phyloP scores from a whole-genome alignment of 495 filamentous ascomycete species.

The Xylaria scruposa region DNA sequence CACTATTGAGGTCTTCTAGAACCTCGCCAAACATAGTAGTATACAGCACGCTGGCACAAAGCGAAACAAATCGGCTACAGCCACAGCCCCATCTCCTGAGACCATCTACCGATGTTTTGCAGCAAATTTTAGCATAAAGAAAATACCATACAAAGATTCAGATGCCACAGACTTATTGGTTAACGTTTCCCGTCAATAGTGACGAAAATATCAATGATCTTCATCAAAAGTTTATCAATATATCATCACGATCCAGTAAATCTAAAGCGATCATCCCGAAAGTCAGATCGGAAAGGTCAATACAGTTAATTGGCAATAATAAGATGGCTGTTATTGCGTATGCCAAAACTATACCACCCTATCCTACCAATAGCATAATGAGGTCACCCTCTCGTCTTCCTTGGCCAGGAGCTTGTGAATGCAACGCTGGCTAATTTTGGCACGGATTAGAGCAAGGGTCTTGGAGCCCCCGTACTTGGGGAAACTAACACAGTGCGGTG shows the following conservation, averaged over 20 bases:
- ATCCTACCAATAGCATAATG: slow-evolving; percentile 15
- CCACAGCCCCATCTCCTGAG: neutral
- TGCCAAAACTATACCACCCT: slow-evolving; percentile 4
- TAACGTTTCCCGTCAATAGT: neutral
- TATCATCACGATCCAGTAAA: slow-evolving; percentile 1
- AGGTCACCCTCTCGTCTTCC: slow-evolving; percentile 10
- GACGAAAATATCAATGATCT: slow-evolving; percentile 1
- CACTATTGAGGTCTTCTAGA: neutral
- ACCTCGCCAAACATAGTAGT: neutral
- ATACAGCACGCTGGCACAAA: neutral
- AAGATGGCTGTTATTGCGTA: slow-evolving; percentile 16
- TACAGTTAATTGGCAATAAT: slow-evolving; percentile 19
- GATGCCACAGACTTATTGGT: neutral
- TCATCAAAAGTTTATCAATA: neutral
- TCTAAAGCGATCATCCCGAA: slow-evolving; percentile 12
- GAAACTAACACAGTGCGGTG: slow-evolving; percentile 18
- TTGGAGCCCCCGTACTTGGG: neutral
- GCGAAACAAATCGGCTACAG: neutral
- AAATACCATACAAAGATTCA: neutral
- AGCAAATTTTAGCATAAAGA: neutral
- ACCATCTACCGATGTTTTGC: slow-evolving; percentile 5
- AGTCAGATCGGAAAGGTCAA: slow-evolving; percentile 11
- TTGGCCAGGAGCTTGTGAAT: slow-evolving; percentile 12
- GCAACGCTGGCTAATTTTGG: slow-evolving; percentile 27
- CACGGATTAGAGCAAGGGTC: slow-evolving; percentile 22